Evolutionary conservation across 164 flowering plant genomes (phyloP), one percentile per base, ranked within the genome.

Genomic region (Aristolochia californica): DNA sequence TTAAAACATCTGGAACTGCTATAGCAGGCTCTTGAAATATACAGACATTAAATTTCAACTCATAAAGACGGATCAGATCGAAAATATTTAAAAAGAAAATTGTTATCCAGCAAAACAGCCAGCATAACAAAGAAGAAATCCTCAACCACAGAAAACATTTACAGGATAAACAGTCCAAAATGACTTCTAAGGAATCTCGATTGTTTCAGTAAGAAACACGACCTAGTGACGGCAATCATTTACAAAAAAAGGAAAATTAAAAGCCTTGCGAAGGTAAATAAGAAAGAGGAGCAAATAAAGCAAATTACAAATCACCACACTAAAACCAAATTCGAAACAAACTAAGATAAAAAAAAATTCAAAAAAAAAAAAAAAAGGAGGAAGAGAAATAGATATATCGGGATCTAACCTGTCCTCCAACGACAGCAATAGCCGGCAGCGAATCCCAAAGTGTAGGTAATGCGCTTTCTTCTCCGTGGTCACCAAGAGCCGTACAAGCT

Each of bases 361-460:
- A 4, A 43, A 20, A 40, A 17, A 2, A 56, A 11, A 5, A 2
- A 16, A 8, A 17, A 47, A 24, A 4, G 2, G 16, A 60, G n/a
- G 14, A 14, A 27, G 44, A 63, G 21, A 45, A 38, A 13, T 11
- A 43, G 9, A 43, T 17, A 58, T 57, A 69, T 55, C 63, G 38
- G 44, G 44, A 65, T 15, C 67, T 7, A 45, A 91, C 98, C 95
- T 91, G 98, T 47, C 98, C 98, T 51, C 98, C 98, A 60, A 93
- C 95, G 61, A 93, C 97, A 53, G 95, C 98, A 44, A 93, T 85
- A 8, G 98, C 66, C 5, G 98, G 98, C 48, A 91, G 64, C 14
- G 98, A 81, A 72, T 91, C 98, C 98, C 98, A 91, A 1, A 91
- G 83, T 52, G 96, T 84, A 13, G 98, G 97, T 68, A 88, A 57